Conservation (phyloP, 73 alveolate species). For the Paramecium caudatum region DNA sequence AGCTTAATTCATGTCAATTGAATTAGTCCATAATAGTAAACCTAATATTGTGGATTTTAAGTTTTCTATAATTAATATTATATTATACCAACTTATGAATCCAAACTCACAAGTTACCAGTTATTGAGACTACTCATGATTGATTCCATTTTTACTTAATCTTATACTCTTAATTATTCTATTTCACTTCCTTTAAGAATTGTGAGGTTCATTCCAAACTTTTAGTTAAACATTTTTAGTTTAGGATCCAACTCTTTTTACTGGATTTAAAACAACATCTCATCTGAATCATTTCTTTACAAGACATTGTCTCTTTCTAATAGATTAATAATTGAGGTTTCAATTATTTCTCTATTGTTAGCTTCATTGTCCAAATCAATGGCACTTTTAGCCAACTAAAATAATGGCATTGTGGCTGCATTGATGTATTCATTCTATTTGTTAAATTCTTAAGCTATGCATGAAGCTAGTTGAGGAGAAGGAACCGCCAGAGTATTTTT, state of each 20-base stretch:
- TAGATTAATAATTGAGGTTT: neutral
- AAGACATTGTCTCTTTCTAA: slow-evolving; percentile 1
- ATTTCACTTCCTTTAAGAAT: neutral
- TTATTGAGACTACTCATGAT: neutral
- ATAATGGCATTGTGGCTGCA: neutral
- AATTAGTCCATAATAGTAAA: neutral
- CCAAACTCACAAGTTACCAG: slow-evolving; percentile 21
- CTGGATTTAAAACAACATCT: neutral
- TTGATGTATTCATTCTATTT: neutral
- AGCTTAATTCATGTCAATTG: neutral
- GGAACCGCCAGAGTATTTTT: neutral
- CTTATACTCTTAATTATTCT: neutral
- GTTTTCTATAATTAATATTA: neutral
- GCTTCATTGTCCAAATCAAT: slow-evolving; percentile 36
- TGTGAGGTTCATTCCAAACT: neutral
- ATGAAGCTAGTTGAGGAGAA: slow-evolving; percentile 2
- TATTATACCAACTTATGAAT: neutral
- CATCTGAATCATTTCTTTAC: neutral
- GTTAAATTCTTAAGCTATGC: slow-evolving; percentile 15
- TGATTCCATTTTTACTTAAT: slow-evolving; percentile 19
- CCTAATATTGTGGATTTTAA: neutral
- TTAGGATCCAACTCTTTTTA: slow-evolving; percentile 27
- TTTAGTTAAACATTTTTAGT: neutral
- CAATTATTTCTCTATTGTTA: slow-evolving; percentile 6
- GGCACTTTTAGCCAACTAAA: neutral